phyloP scores from a whole-genome alignment of 805 yeast species.

The Saccharomycopsis capsularis region DNA sequence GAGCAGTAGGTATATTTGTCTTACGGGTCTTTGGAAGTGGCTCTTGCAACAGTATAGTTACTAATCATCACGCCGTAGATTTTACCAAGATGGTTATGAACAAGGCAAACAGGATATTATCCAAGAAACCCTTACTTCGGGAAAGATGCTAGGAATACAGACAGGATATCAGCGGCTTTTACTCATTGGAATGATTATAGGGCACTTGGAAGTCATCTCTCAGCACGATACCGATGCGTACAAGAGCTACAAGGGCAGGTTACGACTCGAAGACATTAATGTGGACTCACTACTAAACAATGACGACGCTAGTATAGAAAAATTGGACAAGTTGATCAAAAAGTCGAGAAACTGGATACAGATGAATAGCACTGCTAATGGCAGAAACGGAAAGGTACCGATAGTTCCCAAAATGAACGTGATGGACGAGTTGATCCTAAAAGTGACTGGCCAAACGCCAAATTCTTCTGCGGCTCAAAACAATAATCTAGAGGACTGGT shows the following conservation, averaged over 20 bases:
- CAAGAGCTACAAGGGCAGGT: constrained; percentile 8
- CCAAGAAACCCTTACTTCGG: constrained; percentile 15
- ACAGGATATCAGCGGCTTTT: constrained; percentile 20
- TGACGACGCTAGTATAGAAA: constrained; percentile 15
- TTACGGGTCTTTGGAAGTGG: no score
- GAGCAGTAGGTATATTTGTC: constrained; percentile 7
- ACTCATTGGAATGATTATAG: constrained; percentile 16
- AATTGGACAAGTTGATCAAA: constrained; percentile 15
- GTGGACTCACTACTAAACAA: constrained; percentile 13
- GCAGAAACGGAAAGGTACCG: neutral
- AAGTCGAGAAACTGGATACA: constrained; percentile 19
- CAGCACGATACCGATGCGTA: neutral
- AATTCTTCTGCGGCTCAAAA: neutral
- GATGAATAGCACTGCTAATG: constrained; percentile 7
- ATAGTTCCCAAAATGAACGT: constrained; percentile 1
- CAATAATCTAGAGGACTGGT: constrained; percentile 3
- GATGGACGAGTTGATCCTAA: neutral
- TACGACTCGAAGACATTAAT: constrained; percentile 7
- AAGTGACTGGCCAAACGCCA: neutral
- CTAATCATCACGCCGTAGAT: constrained; percentile 1
- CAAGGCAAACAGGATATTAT: constrained; percentile 15
- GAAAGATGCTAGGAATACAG: constrained; percentile 21
- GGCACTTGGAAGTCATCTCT: constrained; percentile 7
- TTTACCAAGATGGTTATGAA: constrained; percentile 19
- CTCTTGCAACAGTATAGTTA: neutral